Evolutionary conservation across 257 asterid genomes (phyloP).

Genomic region (Paulownia fortunei): DNA sequence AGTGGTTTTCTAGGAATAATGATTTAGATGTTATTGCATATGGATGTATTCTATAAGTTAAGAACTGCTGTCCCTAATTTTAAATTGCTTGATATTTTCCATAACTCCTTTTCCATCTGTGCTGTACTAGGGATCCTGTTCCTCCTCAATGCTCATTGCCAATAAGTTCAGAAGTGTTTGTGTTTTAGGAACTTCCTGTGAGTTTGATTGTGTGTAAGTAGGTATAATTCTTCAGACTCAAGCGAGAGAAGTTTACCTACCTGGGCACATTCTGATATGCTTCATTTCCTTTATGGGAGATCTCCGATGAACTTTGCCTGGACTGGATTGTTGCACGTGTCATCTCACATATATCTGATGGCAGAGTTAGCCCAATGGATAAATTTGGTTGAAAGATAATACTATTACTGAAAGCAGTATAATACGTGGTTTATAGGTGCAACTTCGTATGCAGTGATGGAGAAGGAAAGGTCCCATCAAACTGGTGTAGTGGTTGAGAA

Average conservation of each 20-base stretch:
- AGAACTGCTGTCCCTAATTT: not conserved
- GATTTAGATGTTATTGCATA: constrained; percentile 2
- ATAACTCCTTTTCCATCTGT: constrained; percentile 23
- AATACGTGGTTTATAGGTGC: constrained; percentile 23
- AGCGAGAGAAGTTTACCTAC: constrained; percentile 8
- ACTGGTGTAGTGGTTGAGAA: constrained; percentile 36
- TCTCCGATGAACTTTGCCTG: constrained; percentile 22
- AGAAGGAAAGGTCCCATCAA: constrained; percentile 48
- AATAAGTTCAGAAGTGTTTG: constrained; percentile 3
- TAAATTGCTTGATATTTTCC: constrained; percentile 8
- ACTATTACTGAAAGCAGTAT: constrained; percentile 21
- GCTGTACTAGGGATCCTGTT: constrained; percentile 29
- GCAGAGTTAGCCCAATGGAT: constrained; percentile 27
- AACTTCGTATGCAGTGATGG: constrained; percentile 44
- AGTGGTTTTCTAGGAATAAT: not conserved
- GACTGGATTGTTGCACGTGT: constrained; percentile 11
- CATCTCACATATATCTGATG: constrained; percentile 25
- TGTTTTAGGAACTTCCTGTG: constrained; percentile 24
- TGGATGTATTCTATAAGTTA: constrained; percentile 10
- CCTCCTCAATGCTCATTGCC: constrained; percentile 4
- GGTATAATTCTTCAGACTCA: constrained; percentile 18
- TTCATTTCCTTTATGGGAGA: constrained; percentile 26
- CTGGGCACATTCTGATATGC: constrained; percentile 27
- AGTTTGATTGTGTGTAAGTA: not conserved
- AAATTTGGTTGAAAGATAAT: constrained; percentile 30